Base-by-base conservation (phyloP, 2,329 filamentous ascomycete species). In the Rachicladosporium sp. region DNA sequence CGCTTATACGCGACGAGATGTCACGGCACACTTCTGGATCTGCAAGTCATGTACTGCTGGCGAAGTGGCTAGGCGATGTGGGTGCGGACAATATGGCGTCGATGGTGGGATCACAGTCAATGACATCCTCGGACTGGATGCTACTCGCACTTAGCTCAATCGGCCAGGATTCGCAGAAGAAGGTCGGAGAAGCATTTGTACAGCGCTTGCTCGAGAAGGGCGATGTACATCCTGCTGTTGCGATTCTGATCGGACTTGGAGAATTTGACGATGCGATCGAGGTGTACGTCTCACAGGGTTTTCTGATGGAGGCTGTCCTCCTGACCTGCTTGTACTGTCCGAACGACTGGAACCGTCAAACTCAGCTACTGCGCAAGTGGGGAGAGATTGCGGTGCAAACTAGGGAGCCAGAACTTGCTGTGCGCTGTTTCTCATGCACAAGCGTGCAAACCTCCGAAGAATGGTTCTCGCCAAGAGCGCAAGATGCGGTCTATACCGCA, bases 61-160 rank as follows among this genome's bases (percentile, higher is more conserved):
- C 85, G 1, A 93, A 93, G 60, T 98, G 91, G 91, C 73, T 98
- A 0, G 87, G 88, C 10, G 83, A 94, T 45, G 76, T 85, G 30
- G 79, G 86, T 43, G 73, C 80, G 1, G 86, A 94, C 52, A 73
- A 86, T 31, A 83, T 94, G 74, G 73, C 78, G 7, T 77, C 83
- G 2, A 83, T 80, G 66, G 64, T 78, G 29, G 67, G 77, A 33
- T 82, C 86, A 0, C 78, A 89, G 49, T 81, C 84, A 10, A 88
- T 91, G 73, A 89, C 86, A 7, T 86, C 83, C 2, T 84, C 85
- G 0, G 91, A 96, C 61, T 98, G 91, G 91, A 95, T 98, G 86
- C 66, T 96, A 43, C 67, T 98, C 29, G 89, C 91, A 8, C 64
- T 98, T 37, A 93, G 85, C 55, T 83, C 85, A 31, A 93, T 96